A percentile compares a stretch with the other conserved stretches of the same genome.
Evolutionary conservation across 169 alveolate species (phyloP).

Genomic region (Cryptosporidium ryanae): DNA sequence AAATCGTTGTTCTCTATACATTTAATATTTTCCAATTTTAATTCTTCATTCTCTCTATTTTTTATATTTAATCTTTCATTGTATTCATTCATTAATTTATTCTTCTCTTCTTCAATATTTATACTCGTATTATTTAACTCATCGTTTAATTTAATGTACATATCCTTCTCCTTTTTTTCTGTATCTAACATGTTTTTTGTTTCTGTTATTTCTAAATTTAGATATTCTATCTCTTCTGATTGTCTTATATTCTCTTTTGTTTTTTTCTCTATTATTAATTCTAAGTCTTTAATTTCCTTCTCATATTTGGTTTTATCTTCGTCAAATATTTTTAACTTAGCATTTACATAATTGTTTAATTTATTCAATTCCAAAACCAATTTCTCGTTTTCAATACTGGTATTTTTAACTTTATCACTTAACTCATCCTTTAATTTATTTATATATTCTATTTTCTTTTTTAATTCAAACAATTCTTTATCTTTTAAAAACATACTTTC

Average conservation of each 20-base stretch:
- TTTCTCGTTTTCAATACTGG: constrained; percentile 3
- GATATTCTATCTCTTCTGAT: constrained; percentile 26
- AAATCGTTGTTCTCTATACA: constrained; percentile 26
- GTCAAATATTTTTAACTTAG: neutral
- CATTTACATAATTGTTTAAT: constrained; percentile 2
- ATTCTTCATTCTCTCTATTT: constrained; percentile 47
- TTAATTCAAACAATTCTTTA: constrained; percentile 31
- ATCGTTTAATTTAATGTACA: neutral
- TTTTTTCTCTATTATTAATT: constrained; percentile 18
- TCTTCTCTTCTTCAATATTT: constrained; percentile 5
- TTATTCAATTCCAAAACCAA: constrained; percentile 9
- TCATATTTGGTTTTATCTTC: constrained; percentile 9
- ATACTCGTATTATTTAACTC: constrained; percentile 1
- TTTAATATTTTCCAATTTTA: constrained; percentile 15
- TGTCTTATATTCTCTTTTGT: constrained; percentile 34
- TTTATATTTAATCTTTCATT: constrained; percentile 13
- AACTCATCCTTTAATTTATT: constrained; percentile 25
- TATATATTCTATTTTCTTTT: constrained; percentile 26
- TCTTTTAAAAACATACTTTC: constrained; percentile 17
- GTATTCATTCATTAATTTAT: constrained; percentile 4
- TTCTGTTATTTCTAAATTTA: constrained; percentile 13
- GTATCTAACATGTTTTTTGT: neutral
- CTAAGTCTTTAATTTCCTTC: constrained; percentile 37
- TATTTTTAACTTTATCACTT: neutral
- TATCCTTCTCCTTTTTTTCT: constrained; percentile 3